Base-by-base conservation (phyloP, 768 basidiomycete species). In the Podaxis sp. region DNA sequence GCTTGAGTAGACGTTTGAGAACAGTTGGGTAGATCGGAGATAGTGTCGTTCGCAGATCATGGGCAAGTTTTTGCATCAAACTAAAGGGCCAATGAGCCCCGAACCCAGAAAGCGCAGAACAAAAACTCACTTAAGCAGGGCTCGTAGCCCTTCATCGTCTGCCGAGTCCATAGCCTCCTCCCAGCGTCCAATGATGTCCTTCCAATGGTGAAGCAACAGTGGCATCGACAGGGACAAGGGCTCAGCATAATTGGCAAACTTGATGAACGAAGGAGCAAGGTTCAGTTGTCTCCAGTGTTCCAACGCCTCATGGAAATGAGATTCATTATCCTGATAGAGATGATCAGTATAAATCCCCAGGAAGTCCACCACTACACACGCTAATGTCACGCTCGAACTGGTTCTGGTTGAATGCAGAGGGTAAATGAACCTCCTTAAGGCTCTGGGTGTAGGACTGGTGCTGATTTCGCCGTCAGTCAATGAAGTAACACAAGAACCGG, bases 231-330 rank as follows among this genome's bases (percentile, higher is more conserved):
- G 81, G 4, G 89, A 86, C 41, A 93, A 76, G 0, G 80, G 72
- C 46, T 86, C 82, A 0, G 81, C 85, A 64, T 81, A 80, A 61
- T 81, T 79, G 2, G 88, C 85, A 69, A 93, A 94, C 29, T 78
- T 74, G 58, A 93, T 73, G 72, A 94, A 95, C 1, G 85, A 79
- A 0, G 90, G 84, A 2, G 91, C 81, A 22, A 96, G 82, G 72
- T 91, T 94, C 63, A 95, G 82, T 67, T 94, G 89, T 66, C 83
- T 77, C 88, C 90, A 92, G 68, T 91, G 85, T 27, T 85, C 79
- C 36, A 96, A 77, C 2, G 89, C 82, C 66, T 84, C 80, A 58
- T 88, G 85, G 68, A 96, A 94, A 70, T 93, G 88, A 0, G 90
- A 92, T 61, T 87, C 85, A 69, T 85, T 84, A 65, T 94, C 90